phyloP scores from a whole-genome alignment of 2,329 filamentous ascomycete species.

The Stachybotrys echinatus region DNA sequence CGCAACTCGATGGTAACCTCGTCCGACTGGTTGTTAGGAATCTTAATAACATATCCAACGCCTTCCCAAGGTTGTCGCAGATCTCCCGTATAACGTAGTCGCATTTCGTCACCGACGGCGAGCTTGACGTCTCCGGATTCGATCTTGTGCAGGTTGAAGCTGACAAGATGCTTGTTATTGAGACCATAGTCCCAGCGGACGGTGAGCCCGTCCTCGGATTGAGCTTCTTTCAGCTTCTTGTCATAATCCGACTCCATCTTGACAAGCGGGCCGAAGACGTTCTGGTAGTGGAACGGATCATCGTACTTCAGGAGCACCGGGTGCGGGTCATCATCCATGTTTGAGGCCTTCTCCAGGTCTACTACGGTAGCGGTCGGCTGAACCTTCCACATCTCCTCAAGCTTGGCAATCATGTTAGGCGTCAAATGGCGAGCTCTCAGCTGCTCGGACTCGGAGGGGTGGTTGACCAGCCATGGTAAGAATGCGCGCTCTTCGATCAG shows the following conservation, averaged over 20 bases:
- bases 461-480: constrained; percentile 83
- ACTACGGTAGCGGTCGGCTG: constrained; percentile 82
- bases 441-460: constrained; percentile 90
- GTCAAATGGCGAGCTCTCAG: constrained; percentile 89
- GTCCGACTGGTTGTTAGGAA: constrained; percentile 97
- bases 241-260: constrained; percentile 99
- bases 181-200: constrained; percentile 93
- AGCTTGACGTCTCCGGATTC: constrained; percentile 97
- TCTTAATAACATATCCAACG: constrained; percentile 98
- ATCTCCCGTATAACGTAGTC: constrained; percentile 92
- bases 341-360: constrained; percentile 85
- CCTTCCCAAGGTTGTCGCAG: constrained; percentile 91
- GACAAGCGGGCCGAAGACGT: constrained; percentile 94
- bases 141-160: constrained; percentile 93
- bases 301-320: constrained; percentile 92
- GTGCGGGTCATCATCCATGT: constrained; percentile 90
- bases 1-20: constrained; percentile 94
- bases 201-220: constrained; percentile 91
- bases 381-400: constrained; percentile 99
- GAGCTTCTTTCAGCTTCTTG: constrained; percentile 96
- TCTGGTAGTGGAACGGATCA: constrained; percentile 97
- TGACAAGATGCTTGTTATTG: constrained; percentile 96
- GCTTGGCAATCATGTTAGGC: constrained; percentile 88
- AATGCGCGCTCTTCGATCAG: constrained; percentile 96
- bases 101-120: constrained; percentile 97